Percentiles rank a stretch among this genome's conserved stretches.
Evolutionary conservation across 2,329 filamentous ascomycete species (phyloP).

Genomic region (Venturia effusa): DNA sequence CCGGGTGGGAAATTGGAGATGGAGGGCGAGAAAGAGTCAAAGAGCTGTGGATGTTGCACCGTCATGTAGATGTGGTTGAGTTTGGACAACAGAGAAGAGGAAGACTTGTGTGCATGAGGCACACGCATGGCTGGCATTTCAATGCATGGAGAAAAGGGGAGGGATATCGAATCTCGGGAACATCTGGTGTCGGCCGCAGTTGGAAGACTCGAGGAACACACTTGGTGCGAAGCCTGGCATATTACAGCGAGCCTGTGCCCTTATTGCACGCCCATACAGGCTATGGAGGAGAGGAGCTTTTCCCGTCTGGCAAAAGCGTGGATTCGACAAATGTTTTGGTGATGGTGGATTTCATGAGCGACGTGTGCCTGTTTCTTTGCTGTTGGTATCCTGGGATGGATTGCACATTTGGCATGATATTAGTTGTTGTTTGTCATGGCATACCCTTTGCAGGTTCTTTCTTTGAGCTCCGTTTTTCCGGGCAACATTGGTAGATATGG

Average conservation of each 20-base stretch:
- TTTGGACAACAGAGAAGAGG: background rate
- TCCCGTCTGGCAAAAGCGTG: background rate
- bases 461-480: background rate
- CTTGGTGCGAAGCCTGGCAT: background rate
- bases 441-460: background rate
- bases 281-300: background rate
- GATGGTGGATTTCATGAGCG: background rate
- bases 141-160: background rate
- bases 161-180: background rate
- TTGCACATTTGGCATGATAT: background rate
- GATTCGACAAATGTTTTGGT: background rate
- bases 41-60: constrained; percentile 74
- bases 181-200: background rate
- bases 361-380: background rate
- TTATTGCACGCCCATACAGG: background rate
- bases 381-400: background rate
- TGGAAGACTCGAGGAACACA: background rate
- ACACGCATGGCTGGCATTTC: background rate
- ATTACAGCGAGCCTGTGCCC: background rate
- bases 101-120: background rate
- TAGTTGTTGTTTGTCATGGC: background rate
- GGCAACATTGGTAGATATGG: background rate
- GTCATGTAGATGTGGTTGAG: constrained; percentile 58
- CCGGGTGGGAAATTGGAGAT: constrained; percentile 66
- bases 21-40: constrained; percentile 54